Conservation (phyloP, 164 flowering plant genomes). For the Litsea cubeba region DNA sequence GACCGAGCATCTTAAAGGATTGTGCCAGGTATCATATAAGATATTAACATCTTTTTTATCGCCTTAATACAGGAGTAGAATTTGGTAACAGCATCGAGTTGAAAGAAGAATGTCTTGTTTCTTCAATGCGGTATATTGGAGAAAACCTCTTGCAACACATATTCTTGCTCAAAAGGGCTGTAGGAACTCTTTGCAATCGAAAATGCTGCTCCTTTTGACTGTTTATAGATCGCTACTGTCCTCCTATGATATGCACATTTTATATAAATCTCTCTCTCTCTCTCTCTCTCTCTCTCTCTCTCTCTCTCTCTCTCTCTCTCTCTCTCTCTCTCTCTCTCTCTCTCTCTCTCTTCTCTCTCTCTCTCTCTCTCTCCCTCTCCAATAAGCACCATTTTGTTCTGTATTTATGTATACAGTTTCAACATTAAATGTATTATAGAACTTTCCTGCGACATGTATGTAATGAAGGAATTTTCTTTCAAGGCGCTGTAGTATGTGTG, state of each 20-base stretch:
- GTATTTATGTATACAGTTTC: background rate
- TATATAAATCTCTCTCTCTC: background rate
- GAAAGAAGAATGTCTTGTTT: background rate
- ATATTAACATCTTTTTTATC: background rate
- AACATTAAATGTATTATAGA: background rate
- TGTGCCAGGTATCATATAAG: background rate
- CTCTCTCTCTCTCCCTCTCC: no score
- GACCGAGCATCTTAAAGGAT: background rate
- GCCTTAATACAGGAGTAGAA: conserved; percentile 1
- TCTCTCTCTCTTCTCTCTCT: no score
- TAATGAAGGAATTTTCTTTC: background rate
- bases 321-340: no score
- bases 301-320: no score
- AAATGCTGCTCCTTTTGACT: background rate
- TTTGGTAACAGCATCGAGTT: background rate
- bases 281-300: background rate
- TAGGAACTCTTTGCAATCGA: background rate
- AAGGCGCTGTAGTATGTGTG: background rate
- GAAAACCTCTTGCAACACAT: background rate
- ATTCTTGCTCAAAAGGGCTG: background rate
- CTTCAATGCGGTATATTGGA: background rate
- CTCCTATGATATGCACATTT: background rate
- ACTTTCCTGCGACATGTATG: background rate
- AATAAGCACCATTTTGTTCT: background rate
- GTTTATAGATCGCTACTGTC: background rate